Evolutionary conservation across 2,329 filamentous ascomycete species (phyloP), one percentile per base, ranked within the genome.

Genomic region (Ophiosphaerella narmari): DNA sequence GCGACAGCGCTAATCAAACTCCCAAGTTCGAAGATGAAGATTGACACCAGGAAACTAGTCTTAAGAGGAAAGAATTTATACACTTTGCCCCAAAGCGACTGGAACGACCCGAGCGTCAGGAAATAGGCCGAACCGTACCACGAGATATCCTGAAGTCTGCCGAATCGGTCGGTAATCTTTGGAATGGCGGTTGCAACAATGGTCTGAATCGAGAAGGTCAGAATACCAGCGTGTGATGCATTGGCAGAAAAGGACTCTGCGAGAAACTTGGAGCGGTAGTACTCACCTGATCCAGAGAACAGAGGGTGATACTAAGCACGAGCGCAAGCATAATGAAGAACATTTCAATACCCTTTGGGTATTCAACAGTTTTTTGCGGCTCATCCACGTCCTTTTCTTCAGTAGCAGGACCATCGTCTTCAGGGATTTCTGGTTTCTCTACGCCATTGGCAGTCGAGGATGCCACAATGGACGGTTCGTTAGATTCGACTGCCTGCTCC

Each of bases 21-120:
- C 1, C 83, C 83, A 7, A 84, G 11, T 59, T 84, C 80, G 55
- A 86, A 85, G 50, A 83, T 46, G 48, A 66, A 52, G 32, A 74
- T 71, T 7, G 64, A 42, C 1, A 58, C 41, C 13, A 77, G 46
- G 50, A 74, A 77, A 23, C 60, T 62, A 8, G 47, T 57, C 57
- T 77, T 78, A 7, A 73, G 62, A 3, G 67, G 59, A 50, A 75
- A 77, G 60, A 73, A 79, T 39, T 74, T 78, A 64, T 77, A 81
- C 2, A 74, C 58, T 48, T 78, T 77, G 3, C 80, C 80, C 55
- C 73, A 75, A 0, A 72, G 65, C 2, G 77, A 71, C 49, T 80
- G 77, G 48, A 80, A 76, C 7, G 68, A 66, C n/a, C 67, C 73
- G 4, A 71, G 53, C 1, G 77, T 78, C 43, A 81, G 59, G 59